Conservation (phyloP, 441 rosid species). For the Syzygium syzygioides region DNA sequence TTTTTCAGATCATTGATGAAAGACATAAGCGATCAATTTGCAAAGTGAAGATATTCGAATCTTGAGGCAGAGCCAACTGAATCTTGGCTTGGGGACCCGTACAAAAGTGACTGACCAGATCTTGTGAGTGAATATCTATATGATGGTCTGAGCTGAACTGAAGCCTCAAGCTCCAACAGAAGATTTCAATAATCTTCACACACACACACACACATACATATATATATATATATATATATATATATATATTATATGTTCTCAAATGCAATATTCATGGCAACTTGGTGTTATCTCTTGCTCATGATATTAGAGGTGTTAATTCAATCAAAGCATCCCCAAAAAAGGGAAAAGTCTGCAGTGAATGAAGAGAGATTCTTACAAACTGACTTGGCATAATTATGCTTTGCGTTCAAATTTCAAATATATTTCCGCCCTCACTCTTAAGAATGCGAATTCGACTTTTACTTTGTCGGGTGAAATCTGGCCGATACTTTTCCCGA, state of each 20-base stretch:
- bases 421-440: neutral
- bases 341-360: neutral
- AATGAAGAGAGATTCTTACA: neutral
- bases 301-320: neutral
- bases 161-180: neutral
- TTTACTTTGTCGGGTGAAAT: neutral
- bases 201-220: too few species aligned
- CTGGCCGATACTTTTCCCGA: fast-evolving
- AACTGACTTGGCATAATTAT: neutral
- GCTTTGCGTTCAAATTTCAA: neutral
- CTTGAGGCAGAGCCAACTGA: neutral
- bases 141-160: neutral
- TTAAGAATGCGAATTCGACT: neutral
- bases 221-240: too few species aligned
- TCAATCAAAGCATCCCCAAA: neutral
- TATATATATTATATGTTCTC: too few species aligned
- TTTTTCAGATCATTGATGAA: neutral
- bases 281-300: neutral
- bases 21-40: neutral
- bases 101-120: neutral
- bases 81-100: neutral
- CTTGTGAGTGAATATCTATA: neutral
- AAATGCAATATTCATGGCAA: neutral
- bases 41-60: neutral
- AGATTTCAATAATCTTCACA: neutral